phyloP scores from a whole-genome alignment of 129 eudicot species.

The Flaveria brownii region DNA sequence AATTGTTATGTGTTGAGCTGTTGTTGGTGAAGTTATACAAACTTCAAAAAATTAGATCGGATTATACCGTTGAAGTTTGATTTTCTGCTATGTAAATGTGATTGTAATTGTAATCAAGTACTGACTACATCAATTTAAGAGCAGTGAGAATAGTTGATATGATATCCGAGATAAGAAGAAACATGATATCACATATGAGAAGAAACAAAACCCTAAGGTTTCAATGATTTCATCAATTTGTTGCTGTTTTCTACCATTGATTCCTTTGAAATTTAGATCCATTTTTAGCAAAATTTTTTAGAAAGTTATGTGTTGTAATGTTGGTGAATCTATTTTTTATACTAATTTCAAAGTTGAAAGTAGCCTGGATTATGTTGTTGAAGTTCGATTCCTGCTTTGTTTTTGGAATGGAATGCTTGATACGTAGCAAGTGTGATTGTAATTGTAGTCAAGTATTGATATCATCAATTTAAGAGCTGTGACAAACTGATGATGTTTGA shows the following conservation, averaged over 20 bases:
- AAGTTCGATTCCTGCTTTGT: not conserved
- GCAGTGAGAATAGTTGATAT: no score
- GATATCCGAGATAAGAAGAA: slow-evolving; percentile 41
- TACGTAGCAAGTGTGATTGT: not conserved
- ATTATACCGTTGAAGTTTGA: not conserved
- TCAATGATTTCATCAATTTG: not conserved
- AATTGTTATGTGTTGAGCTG: not conserved
- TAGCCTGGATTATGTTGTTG: not conserved
- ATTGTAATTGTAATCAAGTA: not conserved
- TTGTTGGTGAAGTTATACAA: not conserved
- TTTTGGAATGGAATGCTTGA: not conserved
- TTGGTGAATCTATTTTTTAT: no score
- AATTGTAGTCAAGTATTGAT: not conserved
- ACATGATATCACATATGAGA: slow-evolving; percentile 35
- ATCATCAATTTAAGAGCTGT: not conserved
- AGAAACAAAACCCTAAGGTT: slow-evolving; percentile 76
- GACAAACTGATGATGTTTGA: not conserved
- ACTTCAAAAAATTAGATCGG: not conserved
- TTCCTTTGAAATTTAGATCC: not conserved
- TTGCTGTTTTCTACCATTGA: not conserved
- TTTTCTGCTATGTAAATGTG: not conserved
- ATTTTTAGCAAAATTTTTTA: no score
- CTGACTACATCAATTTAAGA: no score
- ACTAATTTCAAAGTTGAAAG: not conserved
- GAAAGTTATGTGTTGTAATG: no score